phyloP scores from a whole-genome alignment of 2,329 filamentous ascomycete species.

The Hawksworthiomyces lignivorus region DNA sequence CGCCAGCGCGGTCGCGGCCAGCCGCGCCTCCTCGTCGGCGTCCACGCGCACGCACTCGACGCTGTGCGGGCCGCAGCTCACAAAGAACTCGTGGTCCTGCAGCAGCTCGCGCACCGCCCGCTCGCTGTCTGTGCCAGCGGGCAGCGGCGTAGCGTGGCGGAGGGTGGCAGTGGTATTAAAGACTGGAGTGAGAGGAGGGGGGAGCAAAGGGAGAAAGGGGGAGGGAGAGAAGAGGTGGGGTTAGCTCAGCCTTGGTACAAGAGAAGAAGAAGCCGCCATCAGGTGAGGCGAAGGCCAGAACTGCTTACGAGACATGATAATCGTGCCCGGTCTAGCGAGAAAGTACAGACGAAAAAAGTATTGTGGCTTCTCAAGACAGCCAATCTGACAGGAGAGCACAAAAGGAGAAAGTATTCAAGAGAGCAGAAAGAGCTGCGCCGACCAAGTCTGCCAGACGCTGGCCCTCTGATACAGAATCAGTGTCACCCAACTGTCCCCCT shows the following conservation, averaged over 20 bases:
- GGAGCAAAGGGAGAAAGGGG: background rate
- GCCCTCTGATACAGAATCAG: too few relatives aligned
- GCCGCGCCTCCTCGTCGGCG: slow-evolving; percentile 18
- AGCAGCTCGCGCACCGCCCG: slow-evolving; percentile 40
- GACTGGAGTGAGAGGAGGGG: slow-evolving; percentile 7
- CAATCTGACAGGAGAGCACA: too few relatives aligned
- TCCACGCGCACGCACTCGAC: slow-evolving; percentile 32
- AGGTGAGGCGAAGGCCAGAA: background rate
- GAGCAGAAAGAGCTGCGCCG: too few relatives aligned
- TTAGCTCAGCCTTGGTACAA: too few relatives aligned
- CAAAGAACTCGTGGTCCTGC: slow-evolving; percentile 44
- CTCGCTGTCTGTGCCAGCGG: slow-evolving; percentile 25
- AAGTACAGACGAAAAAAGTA: too few relatives aligned
- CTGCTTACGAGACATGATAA: too few relatives aligned
- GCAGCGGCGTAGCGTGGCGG: slow-evolving; percentile 35
- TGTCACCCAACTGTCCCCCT: too few relatives aligned
- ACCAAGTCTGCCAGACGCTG: too few relatives aligned
- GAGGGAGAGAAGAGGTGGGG: background rate
- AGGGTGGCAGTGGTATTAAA: slow-evolving; percentile 37
- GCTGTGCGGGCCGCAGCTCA: slow-evolving; percentile 46
- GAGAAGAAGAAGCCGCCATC: background rate
- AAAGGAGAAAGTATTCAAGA: too few relatives aligned
- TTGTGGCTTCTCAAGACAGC: too few relatives aligned
- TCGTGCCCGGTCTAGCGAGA: too few relatives aligned
- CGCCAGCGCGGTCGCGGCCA: slow-evolving; percentile 23